Base-by-base conservation (phyloP, 2,329 filamentous ascomycete genomes). In the Teratosphaeria epicoccoides region DNA sequence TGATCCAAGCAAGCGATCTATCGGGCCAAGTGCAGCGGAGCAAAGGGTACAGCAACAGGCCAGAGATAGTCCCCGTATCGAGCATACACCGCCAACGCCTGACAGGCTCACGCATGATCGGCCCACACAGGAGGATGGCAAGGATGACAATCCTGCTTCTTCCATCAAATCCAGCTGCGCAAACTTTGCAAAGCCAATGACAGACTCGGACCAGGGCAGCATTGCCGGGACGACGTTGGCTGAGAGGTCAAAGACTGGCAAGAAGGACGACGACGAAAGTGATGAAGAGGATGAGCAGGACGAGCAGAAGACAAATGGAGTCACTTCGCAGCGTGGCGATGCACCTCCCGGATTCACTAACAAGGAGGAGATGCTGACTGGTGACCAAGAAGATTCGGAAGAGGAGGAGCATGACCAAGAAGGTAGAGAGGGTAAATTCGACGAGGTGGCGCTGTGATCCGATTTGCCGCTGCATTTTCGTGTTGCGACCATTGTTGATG, bases 1-100 rank as follows among this genome's bases (percentile, higher is more conserved):
- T 2, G 84, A 87, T 65, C 81, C 81, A 17, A 80, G 81, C 62
- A 68, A 81, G 59, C 71, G 82, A 51, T 76, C 79, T 52, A 68
- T 77, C 26, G 73, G 73, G 4, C 69, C 71, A 12, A 66, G 68
- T 24, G 52, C 57, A 4, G 64, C 63, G 40, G 58, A 63, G 47
- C 63, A 62, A 48, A 61, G 63, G 33, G 37, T 24, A 44, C 44
- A 49, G n/a, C 50, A 51, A 28, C 43, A 47, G 50, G 50, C 64
- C 14, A 53, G 71, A 26, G 63, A 67, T 49, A 73, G 71, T 54
- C 74, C 74, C 22, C 64, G 71, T 29, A 76, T 74, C 44, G 71
- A 76, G 58, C 66, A 76, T 59, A 77, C 74, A 40, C 74, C 74
- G 46, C 74, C 74, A 0, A 76, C 74, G 3, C 74, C 74, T n/a